Evolutionary conservation across 768 basidiomycete genomes (phyloP).

Genomic region (Naematelia aurantialba): DNA sequence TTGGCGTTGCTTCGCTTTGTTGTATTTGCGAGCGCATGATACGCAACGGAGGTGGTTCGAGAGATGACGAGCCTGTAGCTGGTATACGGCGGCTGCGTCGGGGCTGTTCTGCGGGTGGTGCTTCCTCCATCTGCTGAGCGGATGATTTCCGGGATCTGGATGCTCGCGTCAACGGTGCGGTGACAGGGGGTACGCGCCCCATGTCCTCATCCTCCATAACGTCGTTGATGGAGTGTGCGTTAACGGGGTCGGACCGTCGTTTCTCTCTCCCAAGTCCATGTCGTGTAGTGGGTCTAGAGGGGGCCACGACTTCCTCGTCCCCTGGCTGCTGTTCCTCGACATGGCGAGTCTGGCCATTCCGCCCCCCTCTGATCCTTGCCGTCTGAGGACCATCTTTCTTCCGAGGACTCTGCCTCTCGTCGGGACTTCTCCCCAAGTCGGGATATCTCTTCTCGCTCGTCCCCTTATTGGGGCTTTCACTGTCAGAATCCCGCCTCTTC

Average conservation of each 20-base stretch:
- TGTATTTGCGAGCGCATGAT: neutral
- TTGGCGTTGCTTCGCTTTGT: too few species aligned
- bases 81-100: neutral
- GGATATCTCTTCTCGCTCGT: neutral
- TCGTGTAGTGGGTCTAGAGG: too few species aligned
- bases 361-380: neutral
- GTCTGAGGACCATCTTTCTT: neutral
- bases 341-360: neutral
- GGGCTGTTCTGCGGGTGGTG: too few species aligned
- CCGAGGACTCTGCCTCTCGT: too few species aligned
- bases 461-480: neutral
- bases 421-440: neutral
- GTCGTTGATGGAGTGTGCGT: too few species aligned
- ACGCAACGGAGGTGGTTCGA: neutral
- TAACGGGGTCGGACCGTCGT: too few species aligned
- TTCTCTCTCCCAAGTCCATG: too few species aligned
- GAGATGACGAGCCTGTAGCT: neutral
- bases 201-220: too few species aligned
- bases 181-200: too few species aligned
- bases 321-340: neutral
- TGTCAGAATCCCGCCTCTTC: neutral
- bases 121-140: too few species aligned
- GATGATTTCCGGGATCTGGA: too few species aligned
- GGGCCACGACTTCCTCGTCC: neutral
- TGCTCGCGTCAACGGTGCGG: too few species aligned